Conservation (phyloP, 1,284 basidiomycete genomes). For the Apiotrichum sp. region DNA sequence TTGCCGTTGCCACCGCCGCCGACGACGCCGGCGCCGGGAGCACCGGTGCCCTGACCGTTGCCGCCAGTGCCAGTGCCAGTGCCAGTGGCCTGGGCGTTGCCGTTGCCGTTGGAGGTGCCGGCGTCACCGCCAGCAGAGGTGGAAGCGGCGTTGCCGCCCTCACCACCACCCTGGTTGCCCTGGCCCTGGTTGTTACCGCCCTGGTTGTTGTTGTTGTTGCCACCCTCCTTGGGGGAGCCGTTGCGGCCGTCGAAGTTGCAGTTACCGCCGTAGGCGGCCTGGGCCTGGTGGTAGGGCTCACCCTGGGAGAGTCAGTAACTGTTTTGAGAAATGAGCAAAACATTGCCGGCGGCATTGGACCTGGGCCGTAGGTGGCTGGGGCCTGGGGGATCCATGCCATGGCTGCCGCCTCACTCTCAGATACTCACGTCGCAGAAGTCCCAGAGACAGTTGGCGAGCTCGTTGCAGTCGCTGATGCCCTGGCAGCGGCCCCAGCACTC, state of each 20-base stretch:
- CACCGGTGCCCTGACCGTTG: constrained; percentile 11
- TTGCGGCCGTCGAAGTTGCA: constrained; percentile 2
- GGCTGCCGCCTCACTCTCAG: too few species aligned
- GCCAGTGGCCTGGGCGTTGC: constrained; percentile 6
- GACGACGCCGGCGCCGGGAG: background rate
- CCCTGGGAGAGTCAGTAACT: constrained; percentile 1
- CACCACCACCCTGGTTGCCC: background rate
- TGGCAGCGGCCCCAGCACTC: background rate
- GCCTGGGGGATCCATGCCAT: too few species aligned
- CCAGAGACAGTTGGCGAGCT: constrained; percentile 14
- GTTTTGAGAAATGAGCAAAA: background rate
- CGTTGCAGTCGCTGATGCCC: constrained; percentile 3
- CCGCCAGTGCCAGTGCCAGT: constrained; percentile 21
- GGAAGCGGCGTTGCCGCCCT: background rate
- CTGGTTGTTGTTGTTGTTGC: background rate
- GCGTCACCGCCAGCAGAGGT: background rate
- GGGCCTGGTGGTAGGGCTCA: constrained; percentile 5
- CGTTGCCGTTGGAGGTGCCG: background rate
- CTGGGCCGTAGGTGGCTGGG: too few species aligned
- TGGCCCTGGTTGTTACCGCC: background rate
- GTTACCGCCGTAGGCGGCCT: background rate
- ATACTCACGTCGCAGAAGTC: constrained; percentile 16
- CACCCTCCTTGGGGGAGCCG: background rate
- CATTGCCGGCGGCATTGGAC: too few species aligned
- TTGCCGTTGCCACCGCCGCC: background rate